These are phyloP conservation scores for Lipomyces orientalis DNA, from an alignment of 805 yeast genomes.

Conservation along the genomic window DNA sequence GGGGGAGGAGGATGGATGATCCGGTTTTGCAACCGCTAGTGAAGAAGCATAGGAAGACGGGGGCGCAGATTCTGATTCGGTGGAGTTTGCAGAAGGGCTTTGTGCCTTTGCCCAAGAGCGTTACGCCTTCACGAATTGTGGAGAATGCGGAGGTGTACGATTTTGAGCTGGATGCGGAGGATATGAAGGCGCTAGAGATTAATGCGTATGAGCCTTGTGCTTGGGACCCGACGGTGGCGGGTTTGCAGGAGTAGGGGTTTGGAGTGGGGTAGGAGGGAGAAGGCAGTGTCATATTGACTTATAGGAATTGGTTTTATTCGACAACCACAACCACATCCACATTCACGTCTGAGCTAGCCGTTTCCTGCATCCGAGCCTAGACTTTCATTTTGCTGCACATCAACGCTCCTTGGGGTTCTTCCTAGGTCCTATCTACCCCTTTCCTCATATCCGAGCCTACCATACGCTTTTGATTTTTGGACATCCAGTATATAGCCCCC, in stretches of 20 bases:
- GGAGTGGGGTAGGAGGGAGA: constrained; percentile 10
- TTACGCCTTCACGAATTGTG: constrained; percentile 55
- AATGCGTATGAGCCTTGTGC: constrained; percentile 41
- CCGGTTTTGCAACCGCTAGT: constrained; percentile 46
- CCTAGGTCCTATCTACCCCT: too few species aligned
- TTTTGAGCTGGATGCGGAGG: constrained; percentile 47
- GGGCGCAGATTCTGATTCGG: constrained; percentile 55
- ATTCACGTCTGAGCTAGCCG: too few species aligned
- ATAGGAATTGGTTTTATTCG: too few species aligned
- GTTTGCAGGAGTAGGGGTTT: neutral
- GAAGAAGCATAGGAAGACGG: constrained; percentile 49
- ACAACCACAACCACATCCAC: too few species aligned
- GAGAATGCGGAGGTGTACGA: constrained; percentile 61
- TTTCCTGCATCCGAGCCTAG: too few species aligned
- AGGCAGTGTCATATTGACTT: neutral
- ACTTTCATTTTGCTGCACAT: too few species aligned
- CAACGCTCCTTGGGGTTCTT: too few species aligned
- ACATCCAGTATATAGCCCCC: too few species aligned
- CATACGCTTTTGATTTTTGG: too few species aligned
- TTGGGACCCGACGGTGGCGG: constrained; percentile 47
- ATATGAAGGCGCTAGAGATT: constrained; percentile 42
- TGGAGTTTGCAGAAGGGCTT: constrained; percentile 58
- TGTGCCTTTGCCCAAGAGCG: constrained; percentile 71
- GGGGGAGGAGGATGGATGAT: constrained; percentile 53
- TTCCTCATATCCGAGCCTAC: too few species aligned